Conservation (phyloP, 768 basidiomycete species). For the Mycena crocata region DNA sequence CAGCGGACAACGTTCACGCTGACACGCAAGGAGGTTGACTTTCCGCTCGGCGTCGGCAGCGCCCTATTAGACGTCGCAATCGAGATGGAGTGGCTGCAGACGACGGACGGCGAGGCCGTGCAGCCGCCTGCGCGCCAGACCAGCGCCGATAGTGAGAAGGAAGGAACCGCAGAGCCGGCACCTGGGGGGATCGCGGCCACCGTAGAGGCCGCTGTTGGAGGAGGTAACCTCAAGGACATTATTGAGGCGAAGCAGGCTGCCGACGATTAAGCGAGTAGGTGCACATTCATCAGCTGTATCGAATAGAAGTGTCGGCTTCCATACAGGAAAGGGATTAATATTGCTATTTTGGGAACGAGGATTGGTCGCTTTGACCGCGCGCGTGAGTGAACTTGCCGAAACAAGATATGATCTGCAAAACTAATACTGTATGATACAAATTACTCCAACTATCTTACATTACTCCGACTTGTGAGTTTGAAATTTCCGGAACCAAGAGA, state of each 20-base stretch:
- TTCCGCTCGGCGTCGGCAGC: slow-evolving; percentile 79
- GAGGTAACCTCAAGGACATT: slow-evolving; percentile 38
- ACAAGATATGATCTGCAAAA: no score
- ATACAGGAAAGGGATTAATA: no score
- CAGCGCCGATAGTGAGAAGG: slow-evolving; percentile 36
- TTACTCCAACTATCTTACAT: no score
- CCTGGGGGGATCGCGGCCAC: slow-evolving; percentile 45
- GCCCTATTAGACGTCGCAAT: slow-evolving; percentile 75
- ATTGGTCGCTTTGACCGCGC: no score
- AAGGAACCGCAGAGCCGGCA: slow-evolving; percentile 43
- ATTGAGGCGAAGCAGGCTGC: slow-evolving; percentile 49
- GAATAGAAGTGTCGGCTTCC: no score
- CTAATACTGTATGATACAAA: no score
- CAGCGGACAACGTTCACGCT: slow-evolving; percentile 55
- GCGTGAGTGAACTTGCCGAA: no score
- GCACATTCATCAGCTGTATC: no score
- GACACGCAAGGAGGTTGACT: slow-evolving; percentile 77
- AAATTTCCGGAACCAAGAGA: no score
- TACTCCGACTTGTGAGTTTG: no score
- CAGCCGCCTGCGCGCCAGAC: slow-evolving; percentile 43
- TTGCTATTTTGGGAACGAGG: no score
- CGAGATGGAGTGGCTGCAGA: slow-evolving; percentile 62
- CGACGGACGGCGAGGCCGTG: slow-evolving; percentile 33
- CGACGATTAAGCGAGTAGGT: slow-evolving; percentile 30
- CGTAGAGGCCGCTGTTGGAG: slow-evolving; percentile 43